phyloP scores from a whole-genome alignment of 176 grass and related monocot genomes.

The Musa beccarii region DNA sequence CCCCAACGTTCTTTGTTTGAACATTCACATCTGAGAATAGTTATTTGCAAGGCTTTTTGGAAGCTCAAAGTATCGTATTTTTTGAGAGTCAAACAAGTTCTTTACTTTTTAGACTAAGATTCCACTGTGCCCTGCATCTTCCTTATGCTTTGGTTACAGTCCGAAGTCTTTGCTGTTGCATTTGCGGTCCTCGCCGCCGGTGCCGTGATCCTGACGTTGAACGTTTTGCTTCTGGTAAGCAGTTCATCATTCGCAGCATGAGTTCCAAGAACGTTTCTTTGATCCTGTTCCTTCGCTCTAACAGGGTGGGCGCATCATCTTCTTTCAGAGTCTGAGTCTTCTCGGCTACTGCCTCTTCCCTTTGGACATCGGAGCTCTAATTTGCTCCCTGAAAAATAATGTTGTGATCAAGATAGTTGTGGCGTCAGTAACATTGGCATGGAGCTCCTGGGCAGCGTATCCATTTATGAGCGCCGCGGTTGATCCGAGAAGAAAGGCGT shows the following conservation, averaged over 20 bases:
- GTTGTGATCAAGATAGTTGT: conserved; percentile 7
- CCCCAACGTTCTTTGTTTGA: too few species aligned
- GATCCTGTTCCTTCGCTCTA: not conserved
- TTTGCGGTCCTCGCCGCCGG: conserved; percentile 2
- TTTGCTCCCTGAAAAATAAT: not conserved
- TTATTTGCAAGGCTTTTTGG: too few species aligned
- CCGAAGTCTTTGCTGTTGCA: conserved; percentile 6
- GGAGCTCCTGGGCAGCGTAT: not conserved
- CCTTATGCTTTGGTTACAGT: not conserved
- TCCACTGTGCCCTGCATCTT: too few species aligned
- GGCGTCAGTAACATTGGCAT: not conserved
- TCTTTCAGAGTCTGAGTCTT: not conserved
- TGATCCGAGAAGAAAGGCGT: not conserved
- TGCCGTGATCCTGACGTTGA: not conserved
- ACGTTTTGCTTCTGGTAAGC: conserved; percentile 8
- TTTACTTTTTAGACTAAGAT: too few species aligned
- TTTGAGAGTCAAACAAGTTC: too few species aligned
- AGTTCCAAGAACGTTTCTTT: not conserved
- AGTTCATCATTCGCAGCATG: not conserved
- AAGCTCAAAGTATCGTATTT: too few species aligned
- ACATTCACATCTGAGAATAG: too few species aligned
- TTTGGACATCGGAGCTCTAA: conserved; percentile 1
- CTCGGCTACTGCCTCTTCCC: conserved; percentile 7
- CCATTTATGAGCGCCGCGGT: not conserved
- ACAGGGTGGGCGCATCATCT: conserved; percentile 6